Evolutionary conservation across 1,139 yeast genomes (phyloP).

Genomic region (Geotrichum siamense): DNA sequence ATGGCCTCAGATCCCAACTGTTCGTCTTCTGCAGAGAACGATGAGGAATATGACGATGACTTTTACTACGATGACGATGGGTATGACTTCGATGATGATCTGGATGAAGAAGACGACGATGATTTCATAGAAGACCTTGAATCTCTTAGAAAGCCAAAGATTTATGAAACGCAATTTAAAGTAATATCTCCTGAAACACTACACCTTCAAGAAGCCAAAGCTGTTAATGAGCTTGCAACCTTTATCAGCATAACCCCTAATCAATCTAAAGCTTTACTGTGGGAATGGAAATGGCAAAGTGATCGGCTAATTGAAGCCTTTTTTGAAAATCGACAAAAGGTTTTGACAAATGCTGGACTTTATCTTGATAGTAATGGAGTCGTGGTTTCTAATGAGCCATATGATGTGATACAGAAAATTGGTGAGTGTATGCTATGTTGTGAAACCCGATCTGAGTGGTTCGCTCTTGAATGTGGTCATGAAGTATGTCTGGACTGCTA

Average conservation of each 20-base stretch:
- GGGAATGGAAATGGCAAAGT: constrained; percentile 63
- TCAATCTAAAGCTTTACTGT: constrained; percentile 49
- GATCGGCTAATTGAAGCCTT: constrained; percentile 63
- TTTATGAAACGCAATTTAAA: constrained; percentile 28
- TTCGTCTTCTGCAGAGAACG: not conserved
- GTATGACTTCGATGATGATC: constrained; percentile 15
- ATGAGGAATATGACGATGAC: not conserved
- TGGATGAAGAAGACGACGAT: constrained; percentile 15
- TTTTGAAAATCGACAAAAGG: constrained; percentile 46
- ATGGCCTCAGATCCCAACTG: too few relatives aligned
- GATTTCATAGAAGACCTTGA: constrained; percentile 14
- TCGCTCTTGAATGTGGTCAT: constrained; percentile 62
- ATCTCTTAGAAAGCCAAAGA: constrained; percentile 17
- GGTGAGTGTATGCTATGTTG: constrained; percentile 67
- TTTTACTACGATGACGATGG: constrained; percentile 11
- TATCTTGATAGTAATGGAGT: constrained; percentile 17
- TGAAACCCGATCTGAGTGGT: constrained; percentile 43
- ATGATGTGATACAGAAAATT: constrained; percentile 26
- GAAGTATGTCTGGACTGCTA: constrained; percentile 64
- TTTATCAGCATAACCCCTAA: constrained; percentile 36
- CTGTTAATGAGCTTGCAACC: constrained; percentile 30
- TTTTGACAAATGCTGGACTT: constrained; percentile 47
- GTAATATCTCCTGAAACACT: constrained; percentile 29
- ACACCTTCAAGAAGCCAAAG: constrained; percentile 25
- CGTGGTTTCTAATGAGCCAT: constrained; percentile 15